Evolutionary conservation across 164 flowering plant species (phyloP).

Genomic region (Aristolochia fimbriata): DNA sequence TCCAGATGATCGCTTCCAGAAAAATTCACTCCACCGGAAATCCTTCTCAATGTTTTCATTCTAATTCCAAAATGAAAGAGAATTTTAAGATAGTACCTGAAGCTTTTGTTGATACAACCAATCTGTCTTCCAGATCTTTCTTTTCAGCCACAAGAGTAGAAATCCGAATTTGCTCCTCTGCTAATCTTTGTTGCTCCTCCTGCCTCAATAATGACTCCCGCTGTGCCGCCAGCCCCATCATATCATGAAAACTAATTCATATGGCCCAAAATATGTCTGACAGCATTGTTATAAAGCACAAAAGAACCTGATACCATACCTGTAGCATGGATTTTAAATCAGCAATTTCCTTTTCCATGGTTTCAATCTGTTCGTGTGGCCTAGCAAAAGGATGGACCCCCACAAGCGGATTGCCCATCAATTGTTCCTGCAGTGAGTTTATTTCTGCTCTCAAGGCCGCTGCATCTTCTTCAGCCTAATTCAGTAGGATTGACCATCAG

Average conservation of each 20-base stretch:
- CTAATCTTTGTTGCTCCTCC: slow-evolving; percentile 54
- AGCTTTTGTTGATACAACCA: slow-evolving; percentile 29
- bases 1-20: no score
- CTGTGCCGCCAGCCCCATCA: slow-evolving; percentile 14
- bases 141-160: slow-evolving; percentile 58
- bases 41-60: no score
- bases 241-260: no score
- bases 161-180: slow-evolving; percentile 51
- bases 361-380: slow-evolving; percentile 45
- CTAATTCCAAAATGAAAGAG: not conserved
- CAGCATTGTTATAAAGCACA: slow-evolving; percentile 3
- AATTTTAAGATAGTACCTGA: slow-evolving; percentile 35
- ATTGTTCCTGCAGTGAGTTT: slow-evolving; percentile 72
- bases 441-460: slow-evolving; percentile 83
- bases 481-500: slow-evolving; percentile 11
- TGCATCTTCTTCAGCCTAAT: slow-evolving; percentile 92
- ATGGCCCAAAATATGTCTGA: slow-evolving; percentile 4
- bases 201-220: slow-evolving; percentile 59
- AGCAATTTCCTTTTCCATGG: slow-evolving; percentile 68
- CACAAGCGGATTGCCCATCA: slow-evolving; percentile 33
- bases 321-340: slow-evolving; percentile 54
- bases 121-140: slow-evolving; percentile 58
- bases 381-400: slow-evolving; percentile 33
- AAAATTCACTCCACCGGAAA: no score
- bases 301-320: slow-evolving; percentile 22